Evolutionary conservation across 768 basidiomycete genomes (phyloP), one percentile per base, ranked within the genome.

Genomic region (Chalciporus pseudorubinellus): DNA sequence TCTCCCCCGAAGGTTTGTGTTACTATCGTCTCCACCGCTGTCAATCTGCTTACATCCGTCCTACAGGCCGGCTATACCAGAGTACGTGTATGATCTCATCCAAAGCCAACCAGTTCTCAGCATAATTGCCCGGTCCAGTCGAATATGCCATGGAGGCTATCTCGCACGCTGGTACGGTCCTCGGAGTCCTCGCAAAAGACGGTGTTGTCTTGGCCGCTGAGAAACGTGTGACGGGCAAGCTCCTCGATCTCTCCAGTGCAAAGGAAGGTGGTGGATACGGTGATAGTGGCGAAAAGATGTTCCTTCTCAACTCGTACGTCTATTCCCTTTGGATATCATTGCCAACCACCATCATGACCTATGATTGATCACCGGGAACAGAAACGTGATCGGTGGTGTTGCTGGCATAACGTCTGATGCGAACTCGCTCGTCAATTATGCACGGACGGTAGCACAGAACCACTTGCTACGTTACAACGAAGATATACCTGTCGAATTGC

Each of bases 131-230:
- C 21, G 21, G 8, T 28, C 43, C 61, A 95, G 95, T 98, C 76
- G 95, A 99, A 76, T 99, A 99, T 81, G 95, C 95, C 39, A 97
- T 98, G 92, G 97, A 98, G 69, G 93, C 94, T 52, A 98, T 98
- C 77, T 97, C 94, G 24, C 89, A 94, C 63, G 93, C 92, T 18
- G 92, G 92, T 48, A 90, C 92, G 38, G 93, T 95, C 40, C 82
- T 95, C n/a, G 93, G 92, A 38, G 87, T 95, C 50, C 79, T 95
- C 24, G 92, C 93, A 24, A 88, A 84, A 60, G 89, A 94, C 56
- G 94, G 94, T 1, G 89, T 95, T 16, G 91, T 95, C 9, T 77
- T 95, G 3, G 94, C 91, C 0, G 94, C 89, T 6, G 91, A 99
- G 80, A 95, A 95, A 81, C 97, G 95, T 4, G 94, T 98, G 26